Evolutionary conservation across 192 early-diverging fungal genomes (phyloP).

Genomic region (Coemansia sp.): DNA sequence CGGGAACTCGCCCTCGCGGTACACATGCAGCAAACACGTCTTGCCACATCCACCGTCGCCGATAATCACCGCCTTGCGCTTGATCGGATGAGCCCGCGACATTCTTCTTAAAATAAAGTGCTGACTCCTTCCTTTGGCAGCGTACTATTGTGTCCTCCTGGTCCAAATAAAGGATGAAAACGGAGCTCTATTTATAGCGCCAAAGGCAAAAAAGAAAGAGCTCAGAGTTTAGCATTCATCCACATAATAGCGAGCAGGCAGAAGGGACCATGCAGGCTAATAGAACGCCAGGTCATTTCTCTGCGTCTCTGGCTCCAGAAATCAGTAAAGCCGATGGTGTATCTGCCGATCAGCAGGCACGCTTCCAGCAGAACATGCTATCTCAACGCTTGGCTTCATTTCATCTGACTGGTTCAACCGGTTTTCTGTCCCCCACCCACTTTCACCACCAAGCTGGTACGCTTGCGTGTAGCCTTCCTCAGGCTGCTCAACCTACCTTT

Average conservation of each 20-base stretch:
- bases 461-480: background rate
- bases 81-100: slow-evolving; percentile 6
- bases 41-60: slow-evolving; percentile 94
- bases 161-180: too few species aligned
- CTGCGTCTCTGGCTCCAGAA: background rate
- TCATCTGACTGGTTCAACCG: slow-evolving; percentile 1
- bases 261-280: background rate
- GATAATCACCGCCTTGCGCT: slow-evolving; percentile 83
- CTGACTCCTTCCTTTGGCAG: background rate
- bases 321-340: background rate
- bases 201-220: background rate
- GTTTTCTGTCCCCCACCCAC: background rate
- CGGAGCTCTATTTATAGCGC: slow-evolving; percentile 2
- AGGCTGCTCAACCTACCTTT: background rate
- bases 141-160: too few species aligned
- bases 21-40: slow-evolving; percentile 84
- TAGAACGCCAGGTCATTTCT: background rate
- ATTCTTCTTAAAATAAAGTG: background rate
- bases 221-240: background rate
- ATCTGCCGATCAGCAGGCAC: background rate
- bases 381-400: background rate
- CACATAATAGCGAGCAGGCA: background rate
- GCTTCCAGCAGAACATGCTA: background rate
- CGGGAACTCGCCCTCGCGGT: slow-evolving; percentile 79
- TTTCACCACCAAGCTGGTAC: background rate